Conservation (phyloP, 495 filamentous ascomycete species). For the Gamarada debralockiae region DNA sequence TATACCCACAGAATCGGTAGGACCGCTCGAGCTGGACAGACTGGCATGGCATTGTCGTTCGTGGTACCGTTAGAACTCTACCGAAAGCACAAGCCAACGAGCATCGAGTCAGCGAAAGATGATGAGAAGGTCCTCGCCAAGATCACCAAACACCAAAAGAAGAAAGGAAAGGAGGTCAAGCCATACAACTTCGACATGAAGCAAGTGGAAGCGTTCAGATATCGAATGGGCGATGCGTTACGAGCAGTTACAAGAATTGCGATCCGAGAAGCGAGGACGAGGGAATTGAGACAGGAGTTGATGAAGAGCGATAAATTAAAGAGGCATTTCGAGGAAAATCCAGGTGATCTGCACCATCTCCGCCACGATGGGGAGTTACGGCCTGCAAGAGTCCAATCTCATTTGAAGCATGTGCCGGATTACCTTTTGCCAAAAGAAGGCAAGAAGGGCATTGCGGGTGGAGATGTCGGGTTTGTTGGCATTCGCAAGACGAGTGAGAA, state of each 20-base stretch:
- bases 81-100: slow-evolving; percentile 86
- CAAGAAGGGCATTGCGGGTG: slow-evolving; percentile 54
- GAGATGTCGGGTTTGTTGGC: slow-evolving; percentile 66
- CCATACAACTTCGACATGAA: slow-evolving; percentile 94
- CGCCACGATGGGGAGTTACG: slow-evolving; percentile 88
- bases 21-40: slow-evolving; percentile 84
- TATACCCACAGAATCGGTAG: slow-evolving; percentile 95
- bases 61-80: slow-evolving; percentile 76
- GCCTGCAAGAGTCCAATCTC: slow-evolving; percentile 72
- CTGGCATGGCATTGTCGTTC: slow-evolving; percentile 94
- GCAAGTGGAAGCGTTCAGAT: slow-evolving; percentile 88
- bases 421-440: slow-evolving; percentile 86
- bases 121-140: slow-evolving; percentile 80
- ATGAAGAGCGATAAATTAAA: slow-evolving; percentile 90
- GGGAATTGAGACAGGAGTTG: slow-evolving; percentile 84
- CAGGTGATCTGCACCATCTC: slow-evolving; percentile 77
- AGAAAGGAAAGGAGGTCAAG: slow-evolving; percentile 72
- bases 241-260: slow-evolving; percentile 77
- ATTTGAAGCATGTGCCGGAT: slow-evolving; percentile 93
- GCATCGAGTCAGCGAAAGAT: slow-evolving; percentile 61
- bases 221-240: slow-evolving; percentile 88
- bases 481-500: slow-evolving; percentile 71
- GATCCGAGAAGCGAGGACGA: slow-evolving; percentile 81
- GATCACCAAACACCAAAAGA: slow-evolving; percentile 67
- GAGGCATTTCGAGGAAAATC: slow-evolving; percentile 96